phyloP scores from a whole-genome alignment of 192 early-diverging fungal genomes.

The Coemansia sp. region DNA sequence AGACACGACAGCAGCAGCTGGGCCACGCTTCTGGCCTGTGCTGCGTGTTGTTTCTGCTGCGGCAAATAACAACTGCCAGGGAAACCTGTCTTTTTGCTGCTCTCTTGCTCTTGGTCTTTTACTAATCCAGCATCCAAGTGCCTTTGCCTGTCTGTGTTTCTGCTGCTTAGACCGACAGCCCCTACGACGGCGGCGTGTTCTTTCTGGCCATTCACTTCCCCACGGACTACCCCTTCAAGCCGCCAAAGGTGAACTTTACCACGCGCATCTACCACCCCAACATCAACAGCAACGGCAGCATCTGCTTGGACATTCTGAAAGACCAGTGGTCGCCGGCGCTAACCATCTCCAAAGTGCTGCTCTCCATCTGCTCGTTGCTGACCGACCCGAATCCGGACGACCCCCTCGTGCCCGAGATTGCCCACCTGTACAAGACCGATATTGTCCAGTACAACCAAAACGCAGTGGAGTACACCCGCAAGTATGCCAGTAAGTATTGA shows the following conservation, averaged over 20 bases:
- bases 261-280: constrained; percentile 99
- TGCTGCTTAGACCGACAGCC: constrained; percentile 72
- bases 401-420: constrained; percentile 97
- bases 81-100: no score
- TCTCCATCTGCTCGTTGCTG: constrained; percentile 98
- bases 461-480: constrained; percentile 93
- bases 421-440: constrained; percentile 97
- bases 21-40: no score
- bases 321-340: constrained; percentile 99
- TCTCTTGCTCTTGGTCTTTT: no score
- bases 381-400: constrained; percentile 99
- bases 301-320: constrained; percentile 96
- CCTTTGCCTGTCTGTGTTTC: no score
- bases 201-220: constrained; percentile 98
- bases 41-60: no score
- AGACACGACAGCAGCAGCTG: no score
- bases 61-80: no score
- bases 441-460: constrained; percentile 80
- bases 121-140: no score
- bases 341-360: constrained; percentile 96
- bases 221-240: constrained; percentile 97
- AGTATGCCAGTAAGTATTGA: constrained; percentile 65
- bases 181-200: constrained; percentile 93
- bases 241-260: constrained; percentile 96
- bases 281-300: constrained; percentile 97